These are phyloP conservation scores for Boechera divaricarpa DNA, from an alignment of 345 rosid genomes.

Conservation along the genomic window DNA sequence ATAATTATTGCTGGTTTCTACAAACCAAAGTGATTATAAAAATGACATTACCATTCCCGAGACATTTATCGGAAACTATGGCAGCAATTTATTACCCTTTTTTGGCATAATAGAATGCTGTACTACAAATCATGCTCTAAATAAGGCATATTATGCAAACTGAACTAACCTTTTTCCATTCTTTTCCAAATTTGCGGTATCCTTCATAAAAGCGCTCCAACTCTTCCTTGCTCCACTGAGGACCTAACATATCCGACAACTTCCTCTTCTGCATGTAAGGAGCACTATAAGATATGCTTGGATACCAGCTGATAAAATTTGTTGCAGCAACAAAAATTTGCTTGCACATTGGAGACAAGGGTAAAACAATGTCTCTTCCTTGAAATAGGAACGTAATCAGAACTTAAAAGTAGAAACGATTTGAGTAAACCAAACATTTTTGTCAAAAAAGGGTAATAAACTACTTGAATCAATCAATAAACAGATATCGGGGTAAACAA, in stretches of 20 bases:
- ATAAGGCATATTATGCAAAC: not conserved
- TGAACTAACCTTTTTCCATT: conserved; percentile 78
- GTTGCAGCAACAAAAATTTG: not conserved
- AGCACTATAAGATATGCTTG: conserved; percentile 31
- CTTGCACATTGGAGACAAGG: conserved; percentile 26
- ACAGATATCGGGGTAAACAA: not conserved
- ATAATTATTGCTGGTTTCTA: conserved; percentile 3
- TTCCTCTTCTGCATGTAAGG: conserved; percentile 68
- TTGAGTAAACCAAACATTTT: conserved; percentile 2
- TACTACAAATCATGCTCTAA: conserved; percentile 7
- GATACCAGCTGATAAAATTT: conserved; percentile 4
- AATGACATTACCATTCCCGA: conserved; percentile 21
- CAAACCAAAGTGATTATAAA: conserved; percentile 29
- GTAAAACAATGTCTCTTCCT: conserved; percentile 29
- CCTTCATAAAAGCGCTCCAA: conserved; percentile 77
- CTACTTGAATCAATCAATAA: not conserved
- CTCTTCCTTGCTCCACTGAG: conserved; percentile 85
- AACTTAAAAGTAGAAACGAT: conserved; percentile 10
- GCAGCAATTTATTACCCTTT: conserved; percentile 15
- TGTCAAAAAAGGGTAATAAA: not conserved
- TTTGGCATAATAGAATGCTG: conserved; percentile 8
- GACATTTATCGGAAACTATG: conserved; percentile 11
- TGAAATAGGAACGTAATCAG: conserved; percentile 16
- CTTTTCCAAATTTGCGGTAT: conserved; percentile 75
- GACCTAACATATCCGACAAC: conserved; percentile 80